Evolutionary conservation across 306 rosid genomes (phyloP).

Genomic region (Carpinus viminea): DNA sequence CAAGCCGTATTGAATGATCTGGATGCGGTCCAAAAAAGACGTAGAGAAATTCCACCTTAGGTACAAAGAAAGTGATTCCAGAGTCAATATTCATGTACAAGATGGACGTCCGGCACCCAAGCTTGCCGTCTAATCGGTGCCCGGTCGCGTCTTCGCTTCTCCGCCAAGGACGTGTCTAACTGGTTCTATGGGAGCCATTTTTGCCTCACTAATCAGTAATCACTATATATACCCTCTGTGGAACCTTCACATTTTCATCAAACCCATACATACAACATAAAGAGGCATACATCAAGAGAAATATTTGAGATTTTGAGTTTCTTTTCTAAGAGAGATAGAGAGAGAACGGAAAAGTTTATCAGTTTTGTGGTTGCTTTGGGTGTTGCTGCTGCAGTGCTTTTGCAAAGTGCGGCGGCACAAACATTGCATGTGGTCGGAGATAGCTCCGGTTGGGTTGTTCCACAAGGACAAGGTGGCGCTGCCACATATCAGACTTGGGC

Average conservation of each 20-base stretch:
- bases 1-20: not conserved
- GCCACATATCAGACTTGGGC: slow-evolving; percentile 40
- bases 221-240: not conserved
- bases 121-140: not conserved
- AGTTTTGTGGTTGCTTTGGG: not conserved
- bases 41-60: not conserved
- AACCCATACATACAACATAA: not conserved
- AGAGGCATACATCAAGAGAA: no score
- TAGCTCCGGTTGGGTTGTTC: slow-evolving; percentile 33
- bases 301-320: not conserved
- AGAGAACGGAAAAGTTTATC: not conserved
- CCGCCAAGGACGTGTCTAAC: not conserved
- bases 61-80: no score
- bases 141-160: not conserved
- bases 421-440: slow-evolving; percentile 44
- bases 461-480: not conserved
- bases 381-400: slow-evolving; percentile 16
- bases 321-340: not conserved
- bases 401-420: slow-evolving; percentile 21
- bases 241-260: slow-evolving; percentile 11
- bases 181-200: not conserved
- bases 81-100: not conserved
- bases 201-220: not conserved
- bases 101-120: not conserved
- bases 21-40: not conserved